A percentile compares a stretch with the other conserved stretches of the same genome.
These are phyloP conservation scores for Aureobasidium sp. DNA, from an alignment of 2,329 filamentous ascomycete genomes.

Conservation along the genomic window DNA sequence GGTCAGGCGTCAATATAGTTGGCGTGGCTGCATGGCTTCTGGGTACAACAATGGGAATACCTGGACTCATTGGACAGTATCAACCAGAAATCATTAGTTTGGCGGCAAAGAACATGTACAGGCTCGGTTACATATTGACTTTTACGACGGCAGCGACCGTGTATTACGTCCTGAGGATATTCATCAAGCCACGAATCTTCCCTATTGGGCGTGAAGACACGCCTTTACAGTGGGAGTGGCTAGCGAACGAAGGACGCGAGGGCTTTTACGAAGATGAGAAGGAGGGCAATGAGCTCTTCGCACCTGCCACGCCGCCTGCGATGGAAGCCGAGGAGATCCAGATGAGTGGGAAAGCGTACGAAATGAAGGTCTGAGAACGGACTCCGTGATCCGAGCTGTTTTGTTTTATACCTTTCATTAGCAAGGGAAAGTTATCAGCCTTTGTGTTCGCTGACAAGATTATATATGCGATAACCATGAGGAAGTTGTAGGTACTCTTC, in stretches of 20 bases:
- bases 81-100: slow-evolving; percentile 10
- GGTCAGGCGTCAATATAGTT: slow-evolving; percentile 5
- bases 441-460: no score
- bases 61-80: slow-evolving; percentile 12
- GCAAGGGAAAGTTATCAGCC: no score
- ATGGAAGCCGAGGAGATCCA: background rate
- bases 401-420: no score
- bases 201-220: slow-evolving; percentile 3
- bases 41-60: slow-evolving; percentile 11
- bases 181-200: background rate
- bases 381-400: background rate
- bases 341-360: background rate
- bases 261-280: slow-evolving; percentile 11
- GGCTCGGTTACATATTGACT: slow-evolving; percentile 3
- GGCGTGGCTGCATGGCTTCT: slow-evolving; percentile 10
- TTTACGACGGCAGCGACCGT: slow-evolving; percentile 9
- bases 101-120: slow-evolving; percentile 7
- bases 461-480: no score
- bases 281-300: slow-evolving; percentile 5
- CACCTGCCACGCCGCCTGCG: slow-evolving; percentile 11
- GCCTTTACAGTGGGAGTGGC: slow-evolving; percentile 10
- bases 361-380: background rate
- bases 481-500: no score
- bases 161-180: background rate
- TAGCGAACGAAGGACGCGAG: slow-evolving; percentile 11